Evolutionary conservation across 2,329 filamentous ascomycete species (phyloP), one percentile per base, ranked within the genome.

Genomic region (Trichoderma sp.): DNA sequence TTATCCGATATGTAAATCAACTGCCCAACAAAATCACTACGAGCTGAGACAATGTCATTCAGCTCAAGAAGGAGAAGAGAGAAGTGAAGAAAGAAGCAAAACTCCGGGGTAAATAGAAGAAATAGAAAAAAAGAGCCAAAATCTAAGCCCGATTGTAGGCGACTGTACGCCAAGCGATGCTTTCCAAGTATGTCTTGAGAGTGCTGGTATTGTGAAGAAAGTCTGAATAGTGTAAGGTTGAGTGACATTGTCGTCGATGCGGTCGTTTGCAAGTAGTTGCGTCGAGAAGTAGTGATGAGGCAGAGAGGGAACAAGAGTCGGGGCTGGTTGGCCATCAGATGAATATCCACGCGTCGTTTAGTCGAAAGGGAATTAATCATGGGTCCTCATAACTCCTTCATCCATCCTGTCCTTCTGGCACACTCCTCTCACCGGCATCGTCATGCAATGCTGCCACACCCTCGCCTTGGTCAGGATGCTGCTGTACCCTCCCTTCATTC

Each of bases 101-200:
- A 47, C 43, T 65, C 24, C 32, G 26, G 36, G 32, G 28, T 36
- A 39, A 21, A 30, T 47, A 56, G 24, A 30, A 30, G 21, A 5
- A 36, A 6, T 26, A 6, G n/a, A 36, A 26, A 28, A 51, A 57
- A 26, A 26, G 15, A 51, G 28, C 36, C 43, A 34, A 34, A 69
- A 53, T 70, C 67, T 70, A 72, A 61, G 70, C 39, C 57, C 24
- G 21, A 60, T 61, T 53, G 39, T 30, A 43, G 28, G 66, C 60
- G 57, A 53, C 63, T 57, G 30, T 47, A 58, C 63, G 70, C 70
- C 70, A 71, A 68, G 47, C 34, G 47, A 71, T 71, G 69, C 69
- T 66, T 47, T 61, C 57, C 56, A 28, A 24, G 26, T 15, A 28
- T 36, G 60, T 51, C 9, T 58, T 24, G 65, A 34, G 51, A 21